A percentile compares a stretch with the other conserved stretches of the same genome.
Evolutionary conservation across 371 early-diverging fungal species (phyloP).

Genomic region (Apophysomyces ossiformis): DNA sequence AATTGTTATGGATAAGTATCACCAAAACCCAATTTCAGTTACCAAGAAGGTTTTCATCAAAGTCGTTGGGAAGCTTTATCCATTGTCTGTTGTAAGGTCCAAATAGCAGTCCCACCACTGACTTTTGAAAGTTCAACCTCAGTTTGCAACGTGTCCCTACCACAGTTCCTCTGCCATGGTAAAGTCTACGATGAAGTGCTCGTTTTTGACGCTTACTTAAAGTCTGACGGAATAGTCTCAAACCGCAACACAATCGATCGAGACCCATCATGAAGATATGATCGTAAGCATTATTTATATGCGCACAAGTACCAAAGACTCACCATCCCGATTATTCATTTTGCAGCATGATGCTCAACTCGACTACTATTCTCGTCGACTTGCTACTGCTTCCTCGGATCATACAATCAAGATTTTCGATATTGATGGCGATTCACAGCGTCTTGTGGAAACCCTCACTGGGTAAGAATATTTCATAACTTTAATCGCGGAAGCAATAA

Average conservation of each 20-base stretch:
- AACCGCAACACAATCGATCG: constrained; percentile 66
- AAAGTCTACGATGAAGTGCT: not conserved
- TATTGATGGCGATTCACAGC: constrained; percentile 83
- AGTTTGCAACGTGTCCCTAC: too few species aligned
- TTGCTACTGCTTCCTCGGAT: constrained; percentile 98
- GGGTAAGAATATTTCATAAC: constrained; percentile 55
- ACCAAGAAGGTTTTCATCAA: too few species aligned
- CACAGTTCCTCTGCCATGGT: not conserved
- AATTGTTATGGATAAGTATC: too few species aligned
- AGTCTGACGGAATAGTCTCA: constrained; percentile 17
- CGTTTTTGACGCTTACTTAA: too few species aligned
- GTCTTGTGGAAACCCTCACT: constrained; percentile 76
- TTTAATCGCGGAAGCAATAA: not conserved
- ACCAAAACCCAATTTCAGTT: too few species aligned
- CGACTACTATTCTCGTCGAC: constrained; percentile 95
- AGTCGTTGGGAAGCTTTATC: too few species aligned
- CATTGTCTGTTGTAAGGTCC: too few species aligned
- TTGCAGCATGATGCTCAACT: constrained; percentile 96
- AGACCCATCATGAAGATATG: constrained; percentile 94
- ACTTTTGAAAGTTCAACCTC: too few species aligned
- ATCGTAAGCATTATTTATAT: constrained; percentile 65
- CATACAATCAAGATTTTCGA: constrained; percentile 92
- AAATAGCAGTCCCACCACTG: too few species aligned
- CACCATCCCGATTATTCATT: constrained; percentile 11
- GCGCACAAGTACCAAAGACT: not conserved